phyloP scores from a whole-genome alignment of 768 basidiomycete genomes.

The Leccinum fibrillosum region DNA sequence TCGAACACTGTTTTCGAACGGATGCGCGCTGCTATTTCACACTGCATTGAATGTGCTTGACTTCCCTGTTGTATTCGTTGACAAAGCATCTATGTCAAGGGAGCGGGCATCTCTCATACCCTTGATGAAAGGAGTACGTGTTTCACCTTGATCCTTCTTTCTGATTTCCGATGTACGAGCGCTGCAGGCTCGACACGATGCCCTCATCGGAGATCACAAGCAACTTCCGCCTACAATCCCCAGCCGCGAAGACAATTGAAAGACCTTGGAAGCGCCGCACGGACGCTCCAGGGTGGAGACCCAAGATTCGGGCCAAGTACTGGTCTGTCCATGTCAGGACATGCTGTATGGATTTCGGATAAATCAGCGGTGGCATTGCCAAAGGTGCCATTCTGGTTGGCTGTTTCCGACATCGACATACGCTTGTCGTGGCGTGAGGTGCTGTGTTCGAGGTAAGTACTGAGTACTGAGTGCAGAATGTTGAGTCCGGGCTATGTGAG shows the following conservation, averaged over 20 bases:
- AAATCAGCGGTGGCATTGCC: too few species aligned
- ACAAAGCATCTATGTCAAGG: slow-evolving; percentile 96
- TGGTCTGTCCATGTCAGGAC: too few species aligned
- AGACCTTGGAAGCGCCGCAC: slow-evolving; percentile 51
- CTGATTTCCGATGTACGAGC: slow-evolving; percentile 13
- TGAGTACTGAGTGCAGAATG: too few species aligned
- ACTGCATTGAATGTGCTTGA: slow-evolving; percentile 69
- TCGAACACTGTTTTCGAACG: slow-evolving; percentile 64
- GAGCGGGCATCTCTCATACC: slow-evolving; percentile 91
- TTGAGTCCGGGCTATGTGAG: too few species aligned
- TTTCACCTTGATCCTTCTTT: slow-evolving; percentile 6
- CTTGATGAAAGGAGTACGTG: slow-evolving; percentile 87
- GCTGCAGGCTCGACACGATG: slow-evolving; percentile 69
- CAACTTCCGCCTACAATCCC: slow-evolving; percentile 88
- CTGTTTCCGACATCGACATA: too few species aligned
- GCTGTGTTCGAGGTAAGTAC: too few species aligned
- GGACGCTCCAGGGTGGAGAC: too few species aligned
- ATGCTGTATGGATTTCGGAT: too few species aligned
- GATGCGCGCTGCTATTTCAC: slow-evolving; percentile 63
- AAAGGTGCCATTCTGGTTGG: too few species aligned
- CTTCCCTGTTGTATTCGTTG: slow-evolving; percentile 90
- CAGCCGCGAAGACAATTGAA: slow-evolving; percentile 65
- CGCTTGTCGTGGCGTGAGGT: too few species aligned
- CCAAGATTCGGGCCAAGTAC: too few species aligned
- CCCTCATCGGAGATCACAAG: slow-evolving; percentile 96